Evolutionary conservation across 257 asterid species (phyloP).

Genomic region (Penstemon newberryi): DNA sequence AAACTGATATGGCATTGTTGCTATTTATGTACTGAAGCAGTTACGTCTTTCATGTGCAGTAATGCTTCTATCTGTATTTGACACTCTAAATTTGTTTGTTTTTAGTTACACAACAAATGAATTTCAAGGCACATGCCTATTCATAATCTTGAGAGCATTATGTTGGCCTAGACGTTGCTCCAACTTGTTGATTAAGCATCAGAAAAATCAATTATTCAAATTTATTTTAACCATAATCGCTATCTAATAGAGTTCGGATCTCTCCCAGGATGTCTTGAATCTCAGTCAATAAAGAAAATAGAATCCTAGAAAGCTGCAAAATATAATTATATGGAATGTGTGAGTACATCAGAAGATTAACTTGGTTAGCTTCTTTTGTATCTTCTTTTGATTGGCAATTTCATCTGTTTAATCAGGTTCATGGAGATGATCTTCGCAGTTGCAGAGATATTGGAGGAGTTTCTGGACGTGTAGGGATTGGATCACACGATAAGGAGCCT

Average conservation of each 20-base stretch:
- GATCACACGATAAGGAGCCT: constrained; percentile 41
- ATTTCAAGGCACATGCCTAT: not conserved
- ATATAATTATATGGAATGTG: not conserved
- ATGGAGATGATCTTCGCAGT: constrained; percentile 36
- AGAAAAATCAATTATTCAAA: not conserved
- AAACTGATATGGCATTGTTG: constrained; percentile 21
- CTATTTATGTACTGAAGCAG: constrained; percentile 2
- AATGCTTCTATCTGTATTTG: constrained; percentile 14
- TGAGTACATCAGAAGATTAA: not conserved
- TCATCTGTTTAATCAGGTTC: constrained; percentile 42
- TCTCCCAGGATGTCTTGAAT: not conserved
- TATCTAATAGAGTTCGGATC: not conserved
- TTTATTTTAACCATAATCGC: not conserved
- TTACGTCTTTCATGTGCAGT: constrained; percentile 3
- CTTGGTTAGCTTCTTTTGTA: constrained; percentile 3
- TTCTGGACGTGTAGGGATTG: constrained; percentile 36
- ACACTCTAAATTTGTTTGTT: not conserved
- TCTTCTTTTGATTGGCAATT: constrained; percentile 3
- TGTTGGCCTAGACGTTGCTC: not conserved
- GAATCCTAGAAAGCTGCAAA: not conserved
- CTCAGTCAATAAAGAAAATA: not conserved
- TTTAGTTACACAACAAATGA: constrained; percentile 2
- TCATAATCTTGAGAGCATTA: constrained; percentile 3
- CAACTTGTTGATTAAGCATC: not conserved
- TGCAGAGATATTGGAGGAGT: constrained; percentile 37